Evolutionary conservation across 2,329 filamentous ascomycete species (phyloP).

Genomic region (Ophiostoma triangulosporum): DNA sequence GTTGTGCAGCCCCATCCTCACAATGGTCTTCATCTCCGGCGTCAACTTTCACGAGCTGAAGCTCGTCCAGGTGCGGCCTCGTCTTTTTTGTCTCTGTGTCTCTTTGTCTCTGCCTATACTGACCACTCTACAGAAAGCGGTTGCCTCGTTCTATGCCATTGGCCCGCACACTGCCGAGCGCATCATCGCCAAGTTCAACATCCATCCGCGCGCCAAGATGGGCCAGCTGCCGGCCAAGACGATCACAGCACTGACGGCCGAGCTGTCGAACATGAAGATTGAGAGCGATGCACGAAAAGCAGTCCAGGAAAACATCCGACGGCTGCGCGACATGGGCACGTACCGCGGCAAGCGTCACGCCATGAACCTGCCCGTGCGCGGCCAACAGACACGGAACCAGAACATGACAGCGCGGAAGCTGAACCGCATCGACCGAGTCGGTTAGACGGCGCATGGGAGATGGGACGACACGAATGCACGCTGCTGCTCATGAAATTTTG

Average conservation of each 20-base stretch:
- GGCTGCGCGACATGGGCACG: conserved; percentile 79
- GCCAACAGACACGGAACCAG: conserved; percentile 75
- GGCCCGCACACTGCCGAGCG: conserved; percentile 55
- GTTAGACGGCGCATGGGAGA: conserved; percentile 17
- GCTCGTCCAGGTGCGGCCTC: conserved; percentile 59
- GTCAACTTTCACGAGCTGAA: conserved; percentile 73
- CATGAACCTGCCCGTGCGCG: conserved; percentile 80
- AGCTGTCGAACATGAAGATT: conserved; percentile 83
- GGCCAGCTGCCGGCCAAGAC: conserved; percentile 63
- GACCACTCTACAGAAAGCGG: conserved; percentile 42
- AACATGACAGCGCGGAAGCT: conserved; percentile 47
- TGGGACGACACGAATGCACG: neutral
- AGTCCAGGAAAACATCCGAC: conserved; percentile 70
- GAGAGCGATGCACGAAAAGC: conserved; percentile 74
- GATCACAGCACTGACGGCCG: conserved; percentile 67
- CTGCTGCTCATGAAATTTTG: neutral
- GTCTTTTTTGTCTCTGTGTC: conserved; percentile 1
- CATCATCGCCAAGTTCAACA: conserved; percentile 78
- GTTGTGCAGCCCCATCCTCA: conserved; percentile 20
- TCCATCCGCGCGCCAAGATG: conserved; percentile 71
- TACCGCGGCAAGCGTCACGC: conserved; percentile 85
- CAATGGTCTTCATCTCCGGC: conserved; percentile 66
- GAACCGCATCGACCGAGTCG: conserved; percentile 41
- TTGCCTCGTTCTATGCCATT: conserved; percentile 78
- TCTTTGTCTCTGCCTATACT: no score